phyloP scores from a whole-genome alignment of 306 rosid species.

The Prinsepia uniflora region DNA sequence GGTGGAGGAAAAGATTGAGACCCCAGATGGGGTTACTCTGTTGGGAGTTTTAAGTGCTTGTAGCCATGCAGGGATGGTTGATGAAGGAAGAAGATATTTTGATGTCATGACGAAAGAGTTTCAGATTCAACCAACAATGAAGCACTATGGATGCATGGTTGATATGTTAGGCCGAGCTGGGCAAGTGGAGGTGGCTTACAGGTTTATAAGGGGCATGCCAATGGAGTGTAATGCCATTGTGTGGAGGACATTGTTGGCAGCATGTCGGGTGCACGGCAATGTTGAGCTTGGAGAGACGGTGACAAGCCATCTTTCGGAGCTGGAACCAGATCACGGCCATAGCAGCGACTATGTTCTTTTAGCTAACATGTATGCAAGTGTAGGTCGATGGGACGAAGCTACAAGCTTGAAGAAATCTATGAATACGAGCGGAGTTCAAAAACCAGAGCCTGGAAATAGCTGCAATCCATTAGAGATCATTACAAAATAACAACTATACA shows the following conservation, averaged over 20 bases:
- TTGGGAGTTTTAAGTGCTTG: slow-evolving; percentile 74
- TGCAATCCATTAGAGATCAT: not conserved
- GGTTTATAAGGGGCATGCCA: slow-evolving; percentile 52
- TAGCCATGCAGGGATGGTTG: slow-evolving; percentile 64
- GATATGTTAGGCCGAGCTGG: slow-evolving; percentile 81
- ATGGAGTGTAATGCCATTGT: slow-evolving; percentile 59
- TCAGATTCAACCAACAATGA: slow-evolving; percentile 51
- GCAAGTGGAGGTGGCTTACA: slow-evolving; percentile 54
- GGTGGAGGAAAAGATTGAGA: slow-evolving; percentile 41
- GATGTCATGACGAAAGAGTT: slow-evolving; percentile 45
- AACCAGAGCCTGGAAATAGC: slow-evolving; percentile 49
- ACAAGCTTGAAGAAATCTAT: slow-evolving; percentile 43
- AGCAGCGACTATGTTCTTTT: slow-evolving; percentile 77
- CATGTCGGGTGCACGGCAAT: slow-evolving; percentile 54
- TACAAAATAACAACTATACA: not conserved
- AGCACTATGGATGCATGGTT: slow-evolving; percentile 83
- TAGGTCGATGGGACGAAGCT: slow-evolving; percentile 57
- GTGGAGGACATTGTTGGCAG: slow-evolving; percentile 71
- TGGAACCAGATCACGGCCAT: slow-evolving; percentile 47
- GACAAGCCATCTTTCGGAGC: slow-evolving; percentile 47
- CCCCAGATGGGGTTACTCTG: slow-evolving; percentile 59
- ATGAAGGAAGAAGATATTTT: slow-evolving; percentile 52
- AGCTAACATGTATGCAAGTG: slow-evolving; percentile 64
- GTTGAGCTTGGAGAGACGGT: slow-evolving; percentile 61
- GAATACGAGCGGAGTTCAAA: slow-evolving; percentile 42